Conservation (phyloP, 2,329 filamentous ascomycete species). For the Alternaria ventricosa region DNA sequence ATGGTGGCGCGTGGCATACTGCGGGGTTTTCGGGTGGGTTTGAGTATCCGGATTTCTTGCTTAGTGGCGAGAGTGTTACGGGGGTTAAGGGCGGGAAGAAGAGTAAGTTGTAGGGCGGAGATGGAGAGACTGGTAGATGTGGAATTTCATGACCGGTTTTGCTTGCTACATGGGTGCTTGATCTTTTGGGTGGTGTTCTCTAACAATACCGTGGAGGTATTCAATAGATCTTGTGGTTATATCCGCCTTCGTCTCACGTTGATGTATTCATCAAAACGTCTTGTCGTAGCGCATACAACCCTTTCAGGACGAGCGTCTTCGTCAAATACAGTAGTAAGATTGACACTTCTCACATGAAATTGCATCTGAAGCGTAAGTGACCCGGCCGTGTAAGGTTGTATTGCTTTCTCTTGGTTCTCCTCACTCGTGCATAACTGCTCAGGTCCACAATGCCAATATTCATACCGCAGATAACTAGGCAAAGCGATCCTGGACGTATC, state of each 20-base stretch:
- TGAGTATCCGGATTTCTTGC: constrained; percentile 65
- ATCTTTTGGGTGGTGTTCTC: no score
- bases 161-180: no score
- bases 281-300: not conserved
- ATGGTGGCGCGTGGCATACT: constrained; percentile 60
- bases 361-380: not conserved
- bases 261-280: not conserved
- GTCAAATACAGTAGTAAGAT: not conserved
- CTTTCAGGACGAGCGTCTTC: not conserved
- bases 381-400: not conserved
- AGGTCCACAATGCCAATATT: not conserved
- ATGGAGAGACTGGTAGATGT: no score
- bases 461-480: not conserved
- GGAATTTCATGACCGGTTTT: not conserved
- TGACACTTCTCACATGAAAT: not conserved
- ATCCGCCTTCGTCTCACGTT: not conserved
- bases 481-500: not conserved
- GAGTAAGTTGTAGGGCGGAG: constrained; percentile 56
- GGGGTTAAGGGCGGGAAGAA: constrained; percentile 66
- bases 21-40: constrained; percentile 49
- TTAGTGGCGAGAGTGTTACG: constrained; percentile 58
- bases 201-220: no score
- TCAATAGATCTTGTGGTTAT: not conserved
- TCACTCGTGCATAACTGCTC: not conserved
- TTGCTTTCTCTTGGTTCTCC: not conserved